phyloP scores from a whole-genome alignment of 495 filamentous ascomycete species.

The Talaromyces borbonicus region DNA sequence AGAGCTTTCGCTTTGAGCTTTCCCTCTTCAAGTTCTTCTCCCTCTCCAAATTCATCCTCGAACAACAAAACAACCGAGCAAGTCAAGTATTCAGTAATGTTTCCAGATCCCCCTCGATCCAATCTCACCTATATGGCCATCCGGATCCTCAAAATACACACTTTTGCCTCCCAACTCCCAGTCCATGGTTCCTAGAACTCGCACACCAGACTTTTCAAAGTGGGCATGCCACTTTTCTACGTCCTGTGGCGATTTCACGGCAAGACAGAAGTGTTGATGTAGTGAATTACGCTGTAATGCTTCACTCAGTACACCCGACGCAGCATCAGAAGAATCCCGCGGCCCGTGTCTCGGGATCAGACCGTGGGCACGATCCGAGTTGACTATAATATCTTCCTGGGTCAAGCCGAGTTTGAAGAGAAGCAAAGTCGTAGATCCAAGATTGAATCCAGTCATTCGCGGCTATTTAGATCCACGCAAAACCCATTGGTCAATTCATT shows the following conservation, averaged over 20 bases:
- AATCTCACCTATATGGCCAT: slow-evolving; percentile 4
- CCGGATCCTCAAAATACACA: slow-evolving; percentile 4
- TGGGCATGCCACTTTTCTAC: neutral
- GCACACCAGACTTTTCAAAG: neutral
- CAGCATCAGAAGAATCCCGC: neutral
- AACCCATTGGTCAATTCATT: too few relatives aligned
- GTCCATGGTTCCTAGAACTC: neutral
- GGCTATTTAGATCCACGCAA: too few relatives aligned
- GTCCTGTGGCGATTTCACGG: neutral
- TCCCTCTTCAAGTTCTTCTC: too few relatives aligned
- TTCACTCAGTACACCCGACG: neutral
- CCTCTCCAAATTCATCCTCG: too few relatives aligned
- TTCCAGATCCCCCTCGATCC: slow-evolving; percentile 4
- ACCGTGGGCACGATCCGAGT: neutral
- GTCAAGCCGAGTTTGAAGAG: neutral
- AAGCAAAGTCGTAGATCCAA: slow-evolving; percentile 1
- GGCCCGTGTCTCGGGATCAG: neutral
- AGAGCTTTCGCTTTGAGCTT: too few relatives aligned
- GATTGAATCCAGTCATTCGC: neutral
- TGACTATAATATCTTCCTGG: neutral
- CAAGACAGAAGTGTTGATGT: slow-evolving; percentile 3
- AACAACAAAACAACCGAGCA: too few relatives aligned
- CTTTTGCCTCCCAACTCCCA: slow-evolving; percentile 4
- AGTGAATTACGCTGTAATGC: neutral
- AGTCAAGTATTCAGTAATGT: neutral